Percentiles rank a stretch among this genome's conserved stretches.
These are phyloP conservation scores for Backusella sp. DNA, from an alignment of 192 early-diverging fungal species.

Conservation along the genomic window DNA sequence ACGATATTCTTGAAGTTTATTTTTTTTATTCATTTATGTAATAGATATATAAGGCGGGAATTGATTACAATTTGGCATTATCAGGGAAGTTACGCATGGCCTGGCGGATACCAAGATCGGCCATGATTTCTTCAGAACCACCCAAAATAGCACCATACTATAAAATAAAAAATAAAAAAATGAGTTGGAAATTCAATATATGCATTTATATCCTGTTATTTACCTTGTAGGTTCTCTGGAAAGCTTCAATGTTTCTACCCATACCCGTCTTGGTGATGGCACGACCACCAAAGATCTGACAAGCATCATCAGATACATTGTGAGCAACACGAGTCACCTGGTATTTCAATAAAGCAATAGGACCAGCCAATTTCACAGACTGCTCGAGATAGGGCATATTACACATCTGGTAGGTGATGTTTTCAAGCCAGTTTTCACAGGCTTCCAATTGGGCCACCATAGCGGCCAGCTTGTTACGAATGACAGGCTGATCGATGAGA, in stretches of 20 bases:
- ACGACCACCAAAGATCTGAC: constrained; percentile 76
- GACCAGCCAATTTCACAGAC: constrained; percentile 59
- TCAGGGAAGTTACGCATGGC: constrained; percentile 44
- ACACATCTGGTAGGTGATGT: constrained; percentile 69
- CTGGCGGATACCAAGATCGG: constrained; percentile 62
- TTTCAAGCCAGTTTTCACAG: constrained; percentile 58
- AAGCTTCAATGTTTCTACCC: constrained; percentile 62
- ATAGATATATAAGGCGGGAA: background rate
- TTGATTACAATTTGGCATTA: constrained; percentile 19
- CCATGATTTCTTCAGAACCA: constrained; percentile 55
- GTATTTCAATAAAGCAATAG: constrained; percentile 62
- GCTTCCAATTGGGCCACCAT: constrained; percentile 58
- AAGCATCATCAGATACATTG: constrained; percentile 61
- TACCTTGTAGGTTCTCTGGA: constrained; percentile 63
- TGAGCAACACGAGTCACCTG: constrained; percentile 56
- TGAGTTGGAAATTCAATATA: background rate
- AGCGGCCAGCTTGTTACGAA: constrained; percentile 62
- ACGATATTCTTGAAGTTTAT: no score
- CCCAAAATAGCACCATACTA: constrained; percentile 40
- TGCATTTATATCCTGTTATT: background rate
- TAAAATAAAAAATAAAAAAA: constrained; percentile 1
- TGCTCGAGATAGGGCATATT: constrained; percentile 67
- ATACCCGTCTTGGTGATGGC: constrained; percentile 70
- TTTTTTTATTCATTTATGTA: no score
- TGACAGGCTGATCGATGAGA: constrained; percentile 70